These are phyloP conservation scores for Fusarium torreyae DNA, from an alignment of 2,329 filamentous ascomycete genomes.

Conservation along the genomic window DNA sequence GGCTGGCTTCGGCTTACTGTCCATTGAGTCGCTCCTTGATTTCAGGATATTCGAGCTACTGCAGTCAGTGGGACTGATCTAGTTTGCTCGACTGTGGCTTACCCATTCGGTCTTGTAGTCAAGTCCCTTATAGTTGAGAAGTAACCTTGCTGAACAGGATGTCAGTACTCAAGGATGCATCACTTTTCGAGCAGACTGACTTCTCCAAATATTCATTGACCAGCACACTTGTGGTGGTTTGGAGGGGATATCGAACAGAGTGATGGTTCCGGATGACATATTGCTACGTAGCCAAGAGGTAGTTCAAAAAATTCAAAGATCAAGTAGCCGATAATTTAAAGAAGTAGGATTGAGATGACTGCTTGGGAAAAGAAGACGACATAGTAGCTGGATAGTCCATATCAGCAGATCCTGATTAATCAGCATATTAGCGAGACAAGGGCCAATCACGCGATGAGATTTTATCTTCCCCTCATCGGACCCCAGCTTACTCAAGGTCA, in stretches of 20 bases:
- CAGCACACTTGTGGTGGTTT: constrained; percentile 33
- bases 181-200: background rate
- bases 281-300: background rate
- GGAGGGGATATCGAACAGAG: constrained; percentile 35
- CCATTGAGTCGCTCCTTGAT: constrained; percentile 26
- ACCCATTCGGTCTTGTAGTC: constrained; percentile 41
- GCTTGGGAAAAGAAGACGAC: background rate
- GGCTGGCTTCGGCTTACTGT: constrained; percentile 1
- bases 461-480: background rate
- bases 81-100: rapidly evolving
- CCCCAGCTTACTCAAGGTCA: background rate
- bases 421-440: background rate
- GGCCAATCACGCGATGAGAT: background rate
- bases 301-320: rapidly evolving
- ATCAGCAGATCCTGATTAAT: constrained; percentile 1
- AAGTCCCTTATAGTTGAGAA: constrained; percentile 38
- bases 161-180: rapidly evolving
- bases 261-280: constrained; percentile 21
- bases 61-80: background rate
- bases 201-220: constrained; percentile 45
- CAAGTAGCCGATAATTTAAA: background rate
- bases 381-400: too few species aligned
- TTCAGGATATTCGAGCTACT: constrained; percentile 33
- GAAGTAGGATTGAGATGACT: constrained; percentile 9
- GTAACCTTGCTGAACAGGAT: constrained; percentile 17